Base-by-base conservation (phyloP, 140 eudicot species). In the Eryngium alpinum region DNA sequence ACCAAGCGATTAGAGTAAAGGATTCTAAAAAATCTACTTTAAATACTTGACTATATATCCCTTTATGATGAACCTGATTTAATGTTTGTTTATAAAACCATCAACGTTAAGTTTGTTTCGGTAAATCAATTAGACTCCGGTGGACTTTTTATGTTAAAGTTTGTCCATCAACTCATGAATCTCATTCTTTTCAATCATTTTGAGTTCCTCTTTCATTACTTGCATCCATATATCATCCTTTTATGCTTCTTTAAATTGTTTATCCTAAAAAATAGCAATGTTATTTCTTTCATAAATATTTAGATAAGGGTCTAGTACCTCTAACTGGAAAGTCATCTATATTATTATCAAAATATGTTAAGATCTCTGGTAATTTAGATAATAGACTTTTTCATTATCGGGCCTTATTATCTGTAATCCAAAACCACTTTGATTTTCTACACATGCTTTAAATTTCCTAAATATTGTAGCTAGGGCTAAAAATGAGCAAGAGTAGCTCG, bases 151-250 rank as follows among this genome's bases (percentile, higher is more conserved):
- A 19, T 50, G 22, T 62, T 38, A 24, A 18, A 57, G 75, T 62
- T 51, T 27, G 17, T 76, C 27, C 24, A 44, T 73, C 1, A n/a
- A n/a, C n/a, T n/a, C n/a, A n/a, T n/a, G n/a, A n/a, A 50, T 28
- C 43, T 76, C 70, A 60, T 81, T 74, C 19, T 12, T 74, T 17
- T 59, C 29, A 16, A 75, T 73, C 43, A 77, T 13, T 24, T 28
- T 9, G 21, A 83, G 24, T 29, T 83, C 82, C 34, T 75, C 84
- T 29, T 80, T 63, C 84, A 84, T 75, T 7, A 80, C 80, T 50
- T 10, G 67, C n/a, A 34, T 43, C 86, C 80, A 84, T 33, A 56
- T 70, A 11, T 78, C 5, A 59, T 79, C 74, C 24, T 33, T 73
- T 44, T 52, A 5, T 9, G 86, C 76, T 52, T 79, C 80, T n/a